These are phyloP conservation scores for Penstemon eatonii DNA, from an alignment of 257 asterid species.

Conservation along the genomic window DNA sequence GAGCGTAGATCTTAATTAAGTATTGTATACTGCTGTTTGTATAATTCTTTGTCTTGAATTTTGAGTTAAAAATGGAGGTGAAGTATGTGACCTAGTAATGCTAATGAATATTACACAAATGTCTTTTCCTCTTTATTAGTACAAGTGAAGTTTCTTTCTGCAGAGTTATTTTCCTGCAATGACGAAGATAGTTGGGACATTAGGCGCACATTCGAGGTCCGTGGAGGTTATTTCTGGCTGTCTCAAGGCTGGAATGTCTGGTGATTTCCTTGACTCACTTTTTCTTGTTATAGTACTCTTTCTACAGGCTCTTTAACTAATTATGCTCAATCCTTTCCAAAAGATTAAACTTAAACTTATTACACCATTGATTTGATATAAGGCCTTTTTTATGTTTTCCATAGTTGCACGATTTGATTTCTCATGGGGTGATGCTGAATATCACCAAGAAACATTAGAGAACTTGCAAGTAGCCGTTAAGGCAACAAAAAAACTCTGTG, in stretches of 20 bases:
- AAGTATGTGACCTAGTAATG: conserved; percentile 17
- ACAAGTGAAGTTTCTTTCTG: conserved; percentile 24
- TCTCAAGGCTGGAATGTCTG: conserved; percentile 91
- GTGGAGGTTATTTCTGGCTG: conserved; percentile 78
- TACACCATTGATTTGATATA: conserved; percentile 13
- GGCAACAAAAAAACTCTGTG: conserved; percentile 70
- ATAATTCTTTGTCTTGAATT: background rate
- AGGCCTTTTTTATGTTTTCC: conserved; percentile 13
- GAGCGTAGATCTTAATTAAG: background rate
- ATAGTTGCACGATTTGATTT: conserved; percentile 89
- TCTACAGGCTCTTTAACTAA: background rate
- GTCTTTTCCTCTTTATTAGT: background rate
- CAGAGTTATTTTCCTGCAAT: conserved; percentile 82
- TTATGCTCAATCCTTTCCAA: background rate
- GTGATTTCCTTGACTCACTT: conserved; percentile 37
- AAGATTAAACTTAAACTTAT: background rate
- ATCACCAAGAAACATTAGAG: conserved; percentile 75
- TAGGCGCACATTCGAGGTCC: conserved; percentile 77
- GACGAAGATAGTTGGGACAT: conserved; percentile 93
- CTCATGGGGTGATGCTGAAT: conserved; percentile 78
- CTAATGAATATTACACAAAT: background rate
- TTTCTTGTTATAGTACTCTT: background rate
- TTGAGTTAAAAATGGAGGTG: conserved; percentile 15
- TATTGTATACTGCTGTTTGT: conserved; percentile 3
- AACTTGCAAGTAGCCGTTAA: conserved; percentile 69